Conservation (phyloP, 2,329 filamentous ascomycete genomes). For the Macrophomina pseudophaseolina region DNA sequence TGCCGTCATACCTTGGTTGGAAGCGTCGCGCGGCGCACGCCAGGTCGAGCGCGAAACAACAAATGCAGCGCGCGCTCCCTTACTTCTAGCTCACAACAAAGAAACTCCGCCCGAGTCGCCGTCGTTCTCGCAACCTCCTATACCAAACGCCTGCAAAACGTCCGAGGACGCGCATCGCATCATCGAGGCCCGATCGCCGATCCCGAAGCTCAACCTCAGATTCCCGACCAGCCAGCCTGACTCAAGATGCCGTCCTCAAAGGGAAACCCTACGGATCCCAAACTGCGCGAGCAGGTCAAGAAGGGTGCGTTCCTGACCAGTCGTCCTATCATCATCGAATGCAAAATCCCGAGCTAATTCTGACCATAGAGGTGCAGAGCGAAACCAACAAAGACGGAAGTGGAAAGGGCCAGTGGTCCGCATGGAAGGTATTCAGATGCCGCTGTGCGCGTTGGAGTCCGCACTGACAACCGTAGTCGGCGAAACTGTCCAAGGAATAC, state of each 20-base stretch:
- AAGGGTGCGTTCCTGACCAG: constrained; percentile 36
- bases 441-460: background rate
- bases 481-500: constrained; percentile 51
- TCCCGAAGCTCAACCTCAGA: background rate
- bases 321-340: background rate
- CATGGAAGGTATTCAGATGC: constrained; percentile 50
- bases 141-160: background rate
- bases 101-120: background rate
- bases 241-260: constrained; percentile 48
- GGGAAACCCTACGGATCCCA: constrained; percentile 53
- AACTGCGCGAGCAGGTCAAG: constrained; percentile 52
- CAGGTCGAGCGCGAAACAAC: background rate
- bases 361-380: constrained; percentile 46
- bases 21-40: constrained; percentile 16
- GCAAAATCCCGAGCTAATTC: background rate
- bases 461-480: constrained; percentile 36
- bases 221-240: background rate
- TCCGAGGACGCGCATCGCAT: background rate
- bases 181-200: background rate
- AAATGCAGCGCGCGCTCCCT: background rate
- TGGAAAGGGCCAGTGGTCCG: constrained; percentile 54
- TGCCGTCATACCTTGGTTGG: constrained; percentile 8
- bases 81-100: background rate
- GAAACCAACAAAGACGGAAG: constrained; percentile 52
- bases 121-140: background rate